These are phyloP conservation scores for Pichiaceae sp. DNA, from an alignment of 1,139 yeast species.

Conservation along the genomic window DNA sequence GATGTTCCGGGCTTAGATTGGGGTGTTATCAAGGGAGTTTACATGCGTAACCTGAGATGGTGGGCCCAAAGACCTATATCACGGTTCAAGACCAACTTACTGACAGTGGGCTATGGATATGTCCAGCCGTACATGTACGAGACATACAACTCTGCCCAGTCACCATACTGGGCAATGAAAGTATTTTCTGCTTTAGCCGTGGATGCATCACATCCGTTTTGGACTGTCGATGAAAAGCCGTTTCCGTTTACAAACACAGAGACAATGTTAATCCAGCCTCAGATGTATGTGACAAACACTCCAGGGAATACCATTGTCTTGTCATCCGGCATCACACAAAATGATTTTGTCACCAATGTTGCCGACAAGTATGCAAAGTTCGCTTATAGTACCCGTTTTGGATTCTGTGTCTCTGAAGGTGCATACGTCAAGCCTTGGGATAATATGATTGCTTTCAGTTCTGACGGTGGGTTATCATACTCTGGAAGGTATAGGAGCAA, in stretches of 20 bases:
- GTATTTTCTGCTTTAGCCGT: background rate
- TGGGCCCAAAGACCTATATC: background rate
- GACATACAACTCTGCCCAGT: background rate
- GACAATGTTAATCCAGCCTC: background rate
- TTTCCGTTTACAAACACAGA: background rate
- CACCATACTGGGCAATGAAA: background rate
- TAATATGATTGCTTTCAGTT: background rate
- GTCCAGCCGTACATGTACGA: background rate
- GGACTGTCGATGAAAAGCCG: background rate
- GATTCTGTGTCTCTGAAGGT: background rate
- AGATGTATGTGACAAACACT: background rate
- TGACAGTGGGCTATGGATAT: background rate
- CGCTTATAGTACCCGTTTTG: background rate
- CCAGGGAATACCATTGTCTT: background rate
- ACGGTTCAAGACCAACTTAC: background rate
- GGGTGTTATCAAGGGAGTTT: background rate
- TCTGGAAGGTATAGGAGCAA: background rate
- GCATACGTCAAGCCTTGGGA: background rate
- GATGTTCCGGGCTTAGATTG: background rate
- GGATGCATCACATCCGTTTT: background rate
- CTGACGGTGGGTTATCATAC: background rate
- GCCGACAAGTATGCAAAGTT: background rate
- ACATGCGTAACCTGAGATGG: background rate
- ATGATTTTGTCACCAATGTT: background rate
- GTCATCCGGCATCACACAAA: background rate